A percentile compares a stretch with the other conserved stretches of the same genome.
Conservation (phyloP, 495 filamentous ascomycete species). For the Aspergillus egyptiacus region DNA sequence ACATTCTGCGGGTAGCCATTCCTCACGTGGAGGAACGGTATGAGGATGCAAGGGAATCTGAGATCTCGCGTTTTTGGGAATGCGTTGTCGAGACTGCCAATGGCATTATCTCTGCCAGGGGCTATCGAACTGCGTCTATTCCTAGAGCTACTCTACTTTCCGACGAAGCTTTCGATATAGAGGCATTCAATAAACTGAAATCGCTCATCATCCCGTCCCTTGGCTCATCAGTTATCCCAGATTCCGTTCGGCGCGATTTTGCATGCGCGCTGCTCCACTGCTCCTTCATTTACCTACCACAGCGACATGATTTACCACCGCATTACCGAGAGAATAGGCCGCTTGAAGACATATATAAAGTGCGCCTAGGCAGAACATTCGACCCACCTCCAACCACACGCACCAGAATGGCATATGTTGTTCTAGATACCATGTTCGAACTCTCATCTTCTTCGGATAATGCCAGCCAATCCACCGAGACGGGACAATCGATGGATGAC, state of each 20-base stretch:
- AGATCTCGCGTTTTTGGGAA: constrained; percentile 38
- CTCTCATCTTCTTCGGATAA: constrained; percentile 46
- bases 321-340: constrained; percentile 44
- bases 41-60: constrained; percentile 18
- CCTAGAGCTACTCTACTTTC: constrained; percentile 21
- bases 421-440: constrained; percentile 73
- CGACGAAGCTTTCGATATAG: constrained; percentile 73
- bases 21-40: constrained; percentile 54
- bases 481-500: background rate
- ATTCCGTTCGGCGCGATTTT: constrained; percentile 63
- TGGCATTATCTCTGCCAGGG: constrained; percentile 38
- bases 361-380: constrained; percentile 64
- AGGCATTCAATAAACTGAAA: constrained; percentile 61
- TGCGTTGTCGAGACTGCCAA: constrained; percentile 33
- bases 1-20: constrained; percentile 62
- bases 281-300: constrained; percentile 71
- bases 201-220: constrained; percentile 69
- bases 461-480: background rate
- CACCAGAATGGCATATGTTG: constrained; percentile 68
- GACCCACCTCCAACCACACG: constrained; percentile 59
- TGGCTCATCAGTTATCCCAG: constrained; percentile 56
- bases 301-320: constrained; percentile 55
- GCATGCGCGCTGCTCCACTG: constrained; percentile 70
- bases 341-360: constrained; percentile 57
- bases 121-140: constrained; percentile 27